These are phyloP conservation scores for Diplodia seriata DNA, from an alignment of 2,329 filamentous ascomycete genomes.

Conservation along the genomic window DNA sequence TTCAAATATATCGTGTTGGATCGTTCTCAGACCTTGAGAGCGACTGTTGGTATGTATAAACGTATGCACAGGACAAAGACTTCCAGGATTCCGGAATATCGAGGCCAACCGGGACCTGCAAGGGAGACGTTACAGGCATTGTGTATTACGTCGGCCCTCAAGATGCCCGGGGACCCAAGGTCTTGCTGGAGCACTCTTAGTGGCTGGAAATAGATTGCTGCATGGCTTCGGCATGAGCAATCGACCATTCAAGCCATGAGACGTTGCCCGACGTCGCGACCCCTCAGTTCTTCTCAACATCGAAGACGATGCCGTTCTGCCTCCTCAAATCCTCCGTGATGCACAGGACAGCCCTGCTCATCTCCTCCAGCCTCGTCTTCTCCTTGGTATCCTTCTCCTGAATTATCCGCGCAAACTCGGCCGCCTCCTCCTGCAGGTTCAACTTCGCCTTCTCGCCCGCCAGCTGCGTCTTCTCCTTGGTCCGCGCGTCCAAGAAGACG, in stretches of 20 bases:
- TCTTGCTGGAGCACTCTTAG: neutral
- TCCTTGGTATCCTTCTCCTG: conserved; percentile 48
- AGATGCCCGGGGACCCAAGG: neutral
- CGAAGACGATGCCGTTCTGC: conserved; percentile 54
- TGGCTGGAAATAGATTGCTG: neutral
- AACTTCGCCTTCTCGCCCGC: conserved; percentile 50
- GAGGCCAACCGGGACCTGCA: neutral
- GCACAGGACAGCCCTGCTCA: conserved; percentile 51
- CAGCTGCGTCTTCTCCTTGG: conserved; percentile 50
- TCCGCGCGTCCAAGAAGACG: conserved; percentile 52
- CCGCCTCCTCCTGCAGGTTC: conserved; percentile 57
- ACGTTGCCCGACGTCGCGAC: neutral
- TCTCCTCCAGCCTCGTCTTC: conserved; percentile 48
- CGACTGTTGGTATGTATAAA: neutral
- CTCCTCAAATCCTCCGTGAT: conserved; percentile 54
- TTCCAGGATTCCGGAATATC: neutral
- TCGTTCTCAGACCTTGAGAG: neutral
- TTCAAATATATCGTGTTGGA: neutral
- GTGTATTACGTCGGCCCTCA: neutral
- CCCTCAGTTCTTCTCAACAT: conserved; percentile 41
- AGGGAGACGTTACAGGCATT: neutral
- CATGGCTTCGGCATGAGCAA: neutral
- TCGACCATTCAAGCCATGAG: neutral
- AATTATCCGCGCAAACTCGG: conserved; percentile 55
- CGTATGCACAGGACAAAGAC: neutral